phyloP scores from a whole-genome alignment of 306 rosid genomes.

The Vigna radiata region DNA sequence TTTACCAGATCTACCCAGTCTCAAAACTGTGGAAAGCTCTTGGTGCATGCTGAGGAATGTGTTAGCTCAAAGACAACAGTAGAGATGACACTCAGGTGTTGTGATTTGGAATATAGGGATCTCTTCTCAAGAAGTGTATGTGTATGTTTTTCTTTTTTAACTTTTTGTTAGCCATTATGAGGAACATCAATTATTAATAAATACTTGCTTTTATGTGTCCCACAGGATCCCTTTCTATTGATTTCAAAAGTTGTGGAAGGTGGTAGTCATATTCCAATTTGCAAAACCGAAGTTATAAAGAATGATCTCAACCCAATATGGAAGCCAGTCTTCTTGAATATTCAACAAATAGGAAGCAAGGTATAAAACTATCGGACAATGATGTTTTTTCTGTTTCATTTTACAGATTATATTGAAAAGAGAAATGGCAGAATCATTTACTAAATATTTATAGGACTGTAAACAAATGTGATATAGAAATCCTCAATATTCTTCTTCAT shows the following conservation, averaged over 20 bases:
- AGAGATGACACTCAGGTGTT: slow-evolving; percentile 83
- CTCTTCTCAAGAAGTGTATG: slow-evolving; percentile 96
- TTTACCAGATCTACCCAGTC: slow-evolving; percentile 58
- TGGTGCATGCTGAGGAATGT: slow-evolving; percentile 86
- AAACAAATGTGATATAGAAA: slow-evolving; percentile 25
- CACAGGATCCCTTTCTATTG: slow-evolving; percentile 90
- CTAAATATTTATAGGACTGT: not conserved
- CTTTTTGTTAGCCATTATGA: slow-evolving; percentile 40
- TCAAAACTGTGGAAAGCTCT: slow-evolving; percentile 69
- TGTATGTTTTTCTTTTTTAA: slow-evolving; percentile 6
- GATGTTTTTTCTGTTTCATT: slow-evolving; percentile 34
- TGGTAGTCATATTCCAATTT: slow-evolving; percentile 77
- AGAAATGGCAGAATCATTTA: slow-evolving; percentile 19
- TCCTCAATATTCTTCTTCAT: slow-evolving; percentile 13
- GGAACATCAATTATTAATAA: slow-evolving; percentile 29
- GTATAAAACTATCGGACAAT: slow-evolving; percentile 51
- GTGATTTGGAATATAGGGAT: slow-evolving; percentile 92
- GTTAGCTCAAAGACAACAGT: slow-evolving; percentile 76
- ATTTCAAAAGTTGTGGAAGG: slow-evolving; percentile 78
- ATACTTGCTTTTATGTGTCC: slow-evolving; percentile 44
- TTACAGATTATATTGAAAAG: slow-evolving; percentile 16
- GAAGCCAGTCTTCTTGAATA: slow-evolving; percentile 86
- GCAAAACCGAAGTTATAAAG: slow-evolving; percentile 94
- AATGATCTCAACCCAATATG: slow-evolving; percentile 85
- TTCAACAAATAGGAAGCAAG: slow-evolving; percentile 98